Evolutionary conservation across 139 green algal genomes (phyloP), one percentile per base, ranked within the genome.

Genomic region (Volvox reticuliferus): DNA sequence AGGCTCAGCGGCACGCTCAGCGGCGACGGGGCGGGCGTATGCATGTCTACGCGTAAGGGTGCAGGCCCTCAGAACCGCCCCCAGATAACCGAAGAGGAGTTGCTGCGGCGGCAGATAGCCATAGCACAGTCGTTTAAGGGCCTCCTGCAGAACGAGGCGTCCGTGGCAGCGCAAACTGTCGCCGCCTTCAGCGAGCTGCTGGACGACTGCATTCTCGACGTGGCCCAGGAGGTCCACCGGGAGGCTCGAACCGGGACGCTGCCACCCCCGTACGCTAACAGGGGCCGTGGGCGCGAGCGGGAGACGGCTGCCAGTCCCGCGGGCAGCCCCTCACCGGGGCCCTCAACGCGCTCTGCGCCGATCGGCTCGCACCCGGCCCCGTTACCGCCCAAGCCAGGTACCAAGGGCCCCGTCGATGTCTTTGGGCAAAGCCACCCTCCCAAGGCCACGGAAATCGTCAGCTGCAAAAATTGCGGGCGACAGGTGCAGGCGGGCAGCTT

Each of bases 341-440:
- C 68, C 30, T 20, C 32, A 78, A 6, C 80, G 22, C 1, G 71
- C 63, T 33, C 63, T 5, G 24, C 30, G 17, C 81, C 81, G 19
- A 36, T 32, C 61, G 33, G 55, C 50, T 63, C 85, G 65, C 21
- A 44, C 2, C 76, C 71, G 26, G 65, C 32, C 0, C 75, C 82
- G 12, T 37, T 76, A n/a, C 79, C 89, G 50, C 88, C 91, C 61
- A 76, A 80, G n/a, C 91, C 93, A 19, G 91, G 88, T 20, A 77
- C 55, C 12, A 93, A 88, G 9, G 93, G 94, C 35, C 81, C 86
- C 0, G 87, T 91, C 21, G 96, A 98, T 62, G 92, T 98, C 36
- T 98, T 98, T 94, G 96, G 96, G 0, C 95, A 98, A 75, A 92
- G 87, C 67, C 95, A 98, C 79, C 96, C 96, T 0, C 85, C 96